Evolutionary conservation across 306 rosid species (phyloP).

Genomic region (Prosopis cineraria): DNA sequence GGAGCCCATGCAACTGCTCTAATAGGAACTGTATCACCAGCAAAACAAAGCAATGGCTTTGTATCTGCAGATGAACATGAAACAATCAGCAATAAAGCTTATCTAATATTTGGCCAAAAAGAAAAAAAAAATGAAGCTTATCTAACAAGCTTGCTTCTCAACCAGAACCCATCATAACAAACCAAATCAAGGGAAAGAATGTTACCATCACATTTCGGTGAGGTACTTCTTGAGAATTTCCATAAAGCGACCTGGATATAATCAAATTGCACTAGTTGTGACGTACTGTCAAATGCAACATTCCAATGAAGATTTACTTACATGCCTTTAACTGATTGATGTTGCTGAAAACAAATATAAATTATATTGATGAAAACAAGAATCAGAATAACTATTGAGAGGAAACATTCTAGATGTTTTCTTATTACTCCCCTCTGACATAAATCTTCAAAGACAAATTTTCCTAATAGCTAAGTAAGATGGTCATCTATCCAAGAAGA

Average conservation of each 20-base stretch:
- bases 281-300: slow-evolving; percentile 17
- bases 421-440: slow-evolving; percentile 1
- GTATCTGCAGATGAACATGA: slow-evolving; percentile 63
- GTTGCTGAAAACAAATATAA: slow-evolving; percentile 22
- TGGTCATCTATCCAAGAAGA: slow-evolving; percentile 5
- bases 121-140: no score
- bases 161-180: slow-evolving; percentile 23
- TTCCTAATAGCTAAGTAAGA: slow-evolving; percentile 19
- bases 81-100: slow-evolving; percentile 25
- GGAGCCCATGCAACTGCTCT: slow-evolving; percentile 96
- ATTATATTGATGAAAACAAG: slow-evolving; percentile 1
- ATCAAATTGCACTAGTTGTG: slow-evolving; percentile 38
- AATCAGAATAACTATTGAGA: neutral
- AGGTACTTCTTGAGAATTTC: slow-evolving; percentile 65
- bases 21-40: slow-evolving; percentile 85
- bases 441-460: slow-evolving; percentile 29
- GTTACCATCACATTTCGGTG: slow-evolving; percentile 62
- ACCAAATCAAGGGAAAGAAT: slow-evolving; percentile 28
- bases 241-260: slow-evolving; percentile 84
- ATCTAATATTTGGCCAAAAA: no score
- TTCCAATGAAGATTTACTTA: slow-evolving; percentile 20
- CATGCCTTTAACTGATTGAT: slow-evolving; percentile 4
- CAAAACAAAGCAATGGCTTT: slow-evolving; percentile 76
- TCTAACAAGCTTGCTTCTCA: slow-evolving; percentile 21
- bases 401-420: neutral